A percentile compares a stretch with the other conserved stretches of the same genome.
These are phyloP conservation scores for Parastagonospora nodorum DNA, from an alignment of 2,329 filamentous ascomycete species.

Conservation along the genomic window DNA sequence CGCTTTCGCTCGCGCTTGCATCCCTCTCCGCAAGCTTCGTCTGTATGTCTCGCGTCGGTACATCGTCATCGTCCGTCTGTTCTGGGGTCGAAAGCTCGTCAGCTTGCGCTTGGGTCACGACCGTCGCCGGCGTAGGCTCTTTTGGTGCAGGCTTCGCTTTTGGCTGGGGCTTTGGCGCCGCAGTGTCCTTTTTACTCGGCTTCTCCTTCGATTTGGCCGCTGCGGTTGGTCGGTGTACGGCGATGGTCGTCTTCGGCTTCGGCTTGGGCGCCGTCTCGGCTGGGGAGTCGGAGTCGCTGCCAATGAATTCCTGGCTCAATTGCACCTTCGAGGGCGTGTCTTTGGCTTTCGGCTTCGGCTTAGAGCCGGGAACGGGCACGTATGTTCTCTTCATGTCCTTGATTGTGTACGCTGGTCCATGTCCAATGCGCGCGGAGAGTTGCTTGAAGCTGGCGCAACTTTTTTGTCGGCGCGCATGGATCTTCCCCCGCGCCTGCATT, in stretches of 20 bases:
- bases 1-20: slow-evolving; percentile 14
- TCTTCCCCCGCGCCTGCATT: slow-evolving; percentile 20
- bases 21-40: slow-evolving; percentile 19
- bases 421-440: slow-evolving; percentile 12
- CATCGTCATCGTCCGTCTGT: slow-evolving; percentile 28
- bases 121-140: slow-evolving; percentile 27
- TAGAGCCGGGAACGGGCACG: slow-evolving; percentile 40
- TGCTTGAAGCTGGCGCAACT: slow-evolving; percentile 22
- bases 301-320: slow-evolving; percentile 45
- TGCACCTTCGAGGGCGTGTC: slow-evolving; percentile 23
- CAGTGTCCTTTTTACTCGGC: slow-evolving; percentile 10
- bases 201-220: slow-evolving; percentile 23
- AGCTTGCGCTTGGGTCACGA: slow-evolving; percentile 24
- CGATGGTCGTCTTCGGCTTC: slow-evolving; percentile 36
- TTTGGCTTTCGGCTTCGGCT: slow-evolving; percentile 29
- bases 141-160: slow-evolving; percentile 20
- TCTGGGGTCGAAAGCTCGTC: slow-evolving; percentile 33
- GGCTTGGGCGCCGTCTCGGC: slow-evolving; percentile 21
- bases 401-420: slow-evolving; percentile 30
- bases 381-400: slow-evolving; percentile 42
- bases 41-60: slow-evolving; percentile 18
- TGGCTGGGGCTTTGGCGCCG: slow-evolving; percentile 13
- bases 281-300: slow-evolving; percentile 39
- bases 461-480: slow-evolving; percentile 34
- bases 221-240: slow-evolving; percentile 37